phyloP scores from a whole-genome alignment of 2,329 filamentous ascomycete species.

The Monilinia laxa region DNA sequence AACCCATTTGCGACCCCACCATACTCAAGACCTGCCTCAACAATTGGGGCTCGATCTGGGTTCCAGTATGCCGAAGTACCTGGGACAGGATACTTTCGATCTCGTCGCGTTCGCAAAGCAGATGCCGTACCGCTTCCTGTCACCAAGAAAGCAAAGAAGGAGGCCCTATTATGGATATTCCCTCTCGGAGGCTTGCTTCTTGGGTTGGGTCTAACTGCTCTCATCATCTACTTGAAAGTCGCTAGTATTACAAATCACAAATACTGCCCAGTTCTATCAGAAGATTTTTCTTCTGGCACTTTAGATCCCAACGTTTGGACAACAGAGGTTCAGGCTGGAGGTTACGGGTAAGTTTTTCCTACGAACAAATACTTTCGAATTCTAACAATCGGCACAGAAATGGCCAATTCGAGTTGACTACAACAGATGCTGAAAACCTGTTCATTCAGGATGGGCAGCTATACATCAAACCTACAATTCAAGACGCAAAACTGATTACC shows the following conservation, averaged over 20 bases:
- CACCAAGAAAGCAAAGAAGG: constrained; percentile 65
- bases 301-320: constrained; percentile 47
- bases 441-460: constrained; percentile 68
- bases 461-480: constrained; percentile 74
- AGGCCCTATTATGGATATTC: constrained; percentile 80
- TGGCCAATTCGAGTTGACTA: constrained; percentile 79
- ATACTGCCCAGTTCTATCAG: constrained; percentile 69
- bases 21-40: constrained; percentile 26
- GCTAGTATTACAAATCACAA: constrained; percentile 67
- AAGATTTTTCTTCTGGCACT: constrained; percentile 30
- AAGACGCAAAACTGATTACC: constrained; percentile 65
- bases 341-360: constrained; percentile 54
- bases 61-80: constrained; percentile 28
- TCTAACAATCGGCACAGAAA: constrained; percentile 52
- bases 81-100: constrained; percentile 62
- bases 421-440: constrained; percentile 68
- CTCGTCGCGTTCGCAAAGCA: constrained; percentile 67
- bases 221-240: constrained; percentile 73
- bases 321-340: constrained; percentile 48
- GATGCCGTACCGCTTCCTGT: constrained; percentile 74
- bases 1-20: constrained; percentile 30
- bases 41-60: constrained; percentile 27
- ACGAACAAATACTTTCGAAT: not conserved
- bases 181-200: constrained; percentile 67
- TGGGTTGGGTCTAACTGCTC: constrained; percentile 64